Evolutionary conservation across 2,329 filamentous ascomycete species (phyloP).

Genomic region (Microdochium nivale): DNA sequence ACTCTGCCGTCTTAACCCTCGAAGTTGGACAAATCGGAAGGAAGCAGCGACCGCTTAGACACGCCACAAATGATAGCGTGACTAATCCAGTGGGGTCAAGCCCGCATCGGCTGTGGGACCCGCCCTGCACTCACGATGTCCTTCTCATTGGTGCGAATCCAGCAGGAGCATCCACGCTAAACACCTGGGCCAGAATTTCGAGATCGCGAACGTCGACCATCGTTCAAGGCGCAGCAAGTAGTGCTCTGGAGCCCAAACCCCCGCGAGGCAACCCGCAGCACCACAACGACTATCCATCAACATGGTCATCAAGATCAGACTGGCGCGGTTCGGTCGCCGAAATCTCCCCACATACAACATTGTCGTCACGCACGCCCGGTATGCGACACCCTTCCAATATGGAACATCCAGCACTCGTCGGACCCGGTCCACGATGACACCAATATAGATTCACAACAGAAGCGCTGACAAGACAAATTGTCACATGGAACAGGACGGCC

Average conservation of each 20-base stretch:
- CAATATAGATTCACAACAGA: not conserved
- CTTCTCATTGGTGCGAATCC: not conserved
- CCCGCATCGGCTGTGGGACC: not conserved
- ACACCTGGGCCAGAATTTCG: not conserved
- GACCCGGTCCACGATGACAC: not conserved
- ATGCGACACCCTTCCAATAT: conserved; percentile 20
- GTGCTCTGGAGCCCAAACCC: too few species aligned
- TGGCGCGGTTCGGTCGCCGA: conserved; percentile 84
- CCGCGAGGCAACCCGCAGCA: not conserved
- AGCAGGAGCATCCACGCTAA: not conserved
- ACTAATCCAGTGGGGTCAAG: not conserved
- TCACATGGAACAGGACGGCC: conserved; percentile 53
- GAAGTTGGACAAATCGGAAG: too few species aligned
- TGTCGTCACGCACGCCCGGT: conserved; percentile 88
- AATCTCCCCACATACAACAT: conserved; percentile 97
- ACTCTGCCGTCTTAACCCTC: too few species aligned
- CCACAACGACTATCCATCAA: conserved; percentile 12
- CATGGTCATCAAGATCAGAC: conserved; percentile 91
- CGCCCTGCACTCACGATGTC: not conserved
- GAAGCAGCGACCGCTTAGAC: too few species aligned
- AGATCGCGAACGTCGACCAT: conserved; percentile 1
- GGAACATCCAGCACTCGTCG: too few species aligned
- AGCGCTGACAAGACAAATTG: not conserved
- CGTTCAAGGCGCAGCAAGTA: not conserved
- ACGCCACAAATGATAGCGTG: too few species aligned